Percentiles rank a stretch among this genome's conserved stretches.
These are phyloP conservation scores for Colletotrichum sp. DNA, from an alignment of 2,329 filamentous ascomycete genomes.

Conservation along the genomic window DNA sequence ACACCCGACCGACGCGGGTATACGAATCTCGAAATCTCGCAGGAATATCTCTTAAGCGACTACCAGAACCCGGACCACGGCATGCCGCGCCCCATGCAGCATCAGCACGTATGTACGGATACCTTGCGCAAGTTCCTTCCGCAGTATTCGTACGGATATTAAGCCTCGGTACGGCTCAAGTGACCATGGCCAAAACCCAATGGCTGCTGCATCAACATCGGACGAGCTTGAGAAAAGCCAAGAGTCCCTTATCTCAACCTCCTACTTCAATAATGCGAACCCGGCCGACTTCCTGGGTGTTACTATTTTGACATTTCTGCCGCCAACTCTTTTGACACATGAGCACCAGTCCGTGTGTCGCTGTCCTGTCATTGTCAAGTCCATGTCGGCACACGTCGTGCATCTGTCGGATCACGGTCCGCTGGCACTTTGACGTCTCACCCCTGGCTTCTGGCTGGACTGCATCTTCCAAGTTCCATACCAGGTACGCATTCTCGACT, in stretches of 20 bases:
- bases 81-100: not conserved
- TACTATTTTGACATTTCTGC: not conserved
- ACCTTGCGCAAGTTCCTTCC: no score
- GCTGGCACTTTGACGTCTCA: not conserved
- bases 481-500: not conserved
- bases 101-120: no score
- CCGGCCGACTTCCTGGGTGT: not conserved
- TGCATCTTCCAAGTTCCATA: not conserved
- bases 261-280: not conserved
- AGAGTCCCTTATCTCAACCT: not conserved
- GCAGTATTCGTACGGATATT: not conserved
- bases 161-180: not conserved
- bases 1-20: not conserved
- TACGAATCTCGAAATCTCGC: not conserved
- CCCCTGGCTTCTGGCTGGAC: not conserved
- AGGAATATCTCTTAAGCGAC: not conserved
- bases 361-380: not conserved
- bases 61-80: not conserved
- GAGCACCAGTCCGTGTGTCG: not conserved
- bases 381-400: not conserved
- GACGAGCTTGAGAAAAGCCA: conserved; percentile 9
- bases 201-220: not conserved
- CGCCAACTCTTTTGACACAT: not conserved
- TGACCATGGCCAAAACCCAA: not conserved
- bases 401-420: not conserved